Base-by-base conservation (phyloP, 805 yeast species). In the Saturnispora zaruensis region DNA sequence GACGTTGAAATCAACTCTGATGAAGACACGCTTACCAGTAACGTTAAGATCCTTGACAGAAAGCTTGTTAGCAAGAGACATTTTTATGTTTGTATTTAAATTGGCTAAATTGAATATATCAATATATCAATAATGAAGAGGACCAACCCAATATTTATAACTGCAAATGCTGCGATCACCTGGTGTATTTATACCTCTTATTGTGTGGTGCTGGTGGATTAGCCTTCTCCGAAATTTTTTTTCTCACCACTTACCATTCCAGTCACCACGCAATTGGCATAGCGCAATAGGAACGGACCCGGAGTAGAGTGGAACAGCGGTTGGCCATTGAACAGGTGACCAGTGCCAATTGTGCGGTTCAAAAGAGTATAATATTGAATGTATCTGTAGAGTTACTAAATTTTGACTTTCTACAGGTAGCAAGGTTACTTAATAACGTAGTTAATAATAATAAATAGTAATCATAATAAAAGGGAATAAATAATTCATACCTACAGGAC, bases 1-100 rank as follows among this genome's bases (percentile, higher is more conserved):
- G 58, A 86, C 95, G 75, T 86, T 86, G 80, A 86, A 86, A 72
- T 91, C 97, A 56, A 95, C 99, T 76, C 99, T 87, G 79, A 93
- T 91, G 76, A 93, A 90, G 71, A 93, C 99, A 70, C 97, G 82
- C 80, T 93, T 90, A 71, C 79, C 90, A 63, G 83, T 69, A 70
- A 88, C 82, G 69, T 81, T 80, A 61, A 93, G 75, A 73, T 93
- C 99, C 67, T 84, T 80, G 71, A 93, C 96, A 52, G 96, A 84
- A 63, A 93, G 79, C 75, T 93, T 93, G 73, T 78, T 86, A 51
- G 96, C 81, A 69, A 93, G 81, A 61, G 99, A 95, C 99, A 93
- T 93, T 46, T 42, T 60, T 42, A 11, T 14, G 13, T 28, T 36
- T 25, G 32, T 28, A 28, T 11, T 28, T 28, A 28, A 28, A 32